Evolutionary conservation across 805 yeast genomes (phyloP).

Genomic region (Clavispora carvajalis): DNA sequence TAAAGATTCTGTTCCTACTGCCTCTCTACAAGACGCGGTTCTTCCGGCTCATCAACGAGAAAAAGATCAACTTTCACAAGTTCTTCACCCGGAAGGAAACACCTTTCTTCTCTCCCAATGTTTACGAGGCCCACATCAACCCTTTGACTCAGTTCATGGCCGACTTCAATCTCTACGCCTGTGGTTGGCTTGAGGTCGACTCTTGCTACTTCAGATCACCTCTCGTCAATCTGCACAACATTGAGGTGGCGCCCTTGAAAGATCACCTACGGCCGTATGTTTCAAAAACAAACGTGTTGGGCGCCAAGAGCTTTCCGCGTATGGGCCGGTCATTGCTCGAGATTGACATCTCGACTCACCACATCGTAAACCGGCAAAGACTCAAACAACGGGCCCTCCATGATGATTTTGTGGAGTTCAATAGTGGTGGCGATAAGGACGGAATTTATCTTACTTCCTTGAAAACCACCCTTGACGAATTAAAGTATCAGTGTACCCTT

Average conservation of each 20-base stretch:
- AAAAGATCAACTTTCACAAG: slow-evolving; percentile 8
- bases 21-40: slow-evolving; percentile 57
- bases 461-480: slow-evolving; percentile 55
- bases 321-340: slow-evolving; percentile 65
- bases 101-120: slow-evolving; percentile 1
- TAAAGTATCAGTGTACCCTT: slow-evolving; percentile 43
- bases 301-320: slow-evolving; percentile 35
- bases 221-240: slow-evolving; percentile 18
- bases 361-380: slow-evolving; percentile 51
- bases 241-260: slow-evolving; percentile 8
- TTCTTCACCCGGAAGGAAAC: background rate
- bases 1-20: slow-evolving; percentile 63
- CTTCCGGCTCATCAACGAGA: slow-evolving; percentile 38
- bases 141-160: slow-evolving; percentile 68
- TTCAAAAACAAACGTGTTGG: slow-evolving; percentile 26
- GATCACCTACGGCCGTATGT: slow-evolving; percentile 16
- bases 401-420: slow-evolving; percentile 40
- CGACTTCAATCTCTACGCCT: slow-evolving; percentile 81
- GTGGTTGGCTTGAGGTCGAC: slow-evolving; percentile 62
- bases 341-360: slow-evolving; percentile 59
- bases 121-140: slow-evolving; percentile 78
- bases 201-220: slow-evolving; percentile 56
- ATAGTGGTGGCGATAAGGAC: slow-evolving; percentile 5
- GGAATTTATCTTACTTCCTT: slow-evolving; percentile 42
- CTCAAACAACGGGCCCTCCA: slow-evolving; percentile 46